Evolutionary conservation across 768 basidiomycete species (phyloP), one percentile per base, ranked within the genome.

Genomic region (Gyrodon lividus): DNA sequence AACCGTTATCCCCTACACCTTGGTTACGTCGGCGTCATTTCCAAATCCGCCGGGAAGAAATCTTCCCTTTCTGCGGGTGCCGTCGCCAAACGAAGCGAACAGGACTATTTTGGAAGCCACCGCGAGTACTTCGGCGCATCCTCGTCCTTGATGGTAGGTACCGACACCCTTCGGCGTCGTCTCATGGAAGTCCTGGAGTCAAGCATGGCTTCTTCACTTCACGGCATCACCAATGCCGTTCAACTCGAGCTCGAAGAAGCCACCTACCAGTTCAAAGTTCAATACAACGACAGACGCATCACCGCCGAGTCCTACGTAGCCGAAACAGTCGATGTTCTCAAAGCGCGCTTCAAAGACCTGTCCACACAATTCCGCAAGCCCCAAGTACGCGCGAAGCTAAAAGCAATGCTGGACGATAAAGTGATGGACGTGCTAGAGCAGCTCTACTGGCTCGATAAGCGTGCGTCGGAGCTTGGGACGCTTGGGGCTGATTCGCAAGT

Each of bases 171-270:
- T 24, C 85, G 92, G 13, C 80, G 86, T 28, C 82, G 92, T 50
- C 78, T 99, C 24, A 98, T 98, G 96, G 91, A 97, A 59, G 96
- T 98, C 5, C 78, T 99, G 51, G 97, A 99, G 68, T 92, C 92
- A 12, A 94, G 91, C 31, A 99, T 99, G 97, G 90, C 94, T 0
- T 89, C 89, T 2, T 94, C 93, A 33, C 78, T 99, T 4, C 94
- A 98, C 62, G 86, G 91, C 2, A 98, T 99, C 68, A 91, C 92
- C 52, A 98, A 98, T 70, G 93, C 93, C 3, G 97, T 98, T 9
- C 93, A 97, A 62, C 82, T 98, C 34, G 97, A 99, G 67, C 78
- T 99, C 8, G 97, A 99, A 70, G 97, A 98, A 63, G 86, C 97
- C 2, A 87, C 86, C 12, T 99, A 99, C 68, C 97, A 98, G 69